Evolutionary conservation across 768 basidiomycete species (phyloP).

Genomic region (Leucosporidium scottii): DNA sequence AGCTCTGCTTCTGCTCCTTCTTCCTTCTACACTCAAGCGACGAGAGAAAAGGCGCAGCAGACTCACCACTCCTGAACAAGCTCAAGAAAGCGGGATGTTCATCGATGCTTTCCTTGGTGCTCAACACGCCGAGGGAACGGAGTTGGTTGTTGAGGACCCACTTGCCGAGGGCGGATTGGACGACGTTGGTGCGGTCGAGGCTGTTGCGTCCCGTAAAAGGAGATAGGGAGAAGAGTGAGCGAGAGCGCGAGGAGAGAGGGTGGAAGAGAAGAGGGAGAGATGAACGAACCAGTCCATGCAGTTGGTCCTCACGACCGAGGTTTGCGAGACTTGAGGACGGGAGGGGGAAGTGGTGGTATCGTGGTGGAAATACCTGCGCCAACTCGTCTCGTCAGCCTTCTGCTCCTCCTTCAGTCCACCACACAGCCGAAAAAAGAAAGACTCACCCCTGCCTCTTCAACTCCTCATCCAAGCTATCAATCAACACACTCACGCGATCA

Average conservation of each 20-base stretch:
- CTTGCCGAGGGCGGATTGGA: constrained; percentile 83
- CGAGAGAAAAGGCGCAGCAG: background rate
- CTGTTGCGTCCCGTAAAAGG: constrained; percentile 41
- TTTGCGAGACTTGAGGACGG: constrained; percentile 56
- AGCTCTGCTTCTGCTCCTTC: background rate
- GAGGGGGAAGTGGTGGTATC: constrained; percentile 45
- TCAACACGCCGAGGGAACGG: constrained; percentile 61
- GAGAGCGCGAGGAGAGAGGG: background rate
- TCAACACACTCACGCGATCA: constrained; percentile 77
- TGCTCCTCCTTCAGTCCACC: no score
- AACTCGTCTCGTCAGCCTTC: background rate
- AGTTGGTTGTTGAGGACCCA: constrained; percentile 75
- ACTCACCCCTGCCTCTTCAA: constrained; percentile 61
- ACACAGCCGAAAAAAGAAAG: no score
- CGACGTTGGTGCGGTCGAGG: constrained; percentile 92
- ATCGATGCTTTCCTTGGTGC: constrained; percentile 65
- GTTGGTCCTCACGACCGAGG: constrained; percentile 79
- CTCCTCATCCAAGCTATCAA: constrained; percentile 67
- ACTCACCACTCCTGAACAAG: constrained; percentile 81
- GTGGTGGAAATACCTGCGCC: constrained; percentile 66
- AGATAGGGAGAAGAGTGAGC: background rate
- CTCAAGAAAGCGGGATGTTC: constrained; percentile 69
- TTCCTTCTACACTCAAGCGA: no score
- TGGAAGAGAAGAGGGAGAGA: background rate
- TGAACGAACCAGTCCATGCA: constrained; percentile 68